Conservation (phyloP, 2,329 filamentous ascomycete genomes). For the Ophiostoma populinum region DNA sequence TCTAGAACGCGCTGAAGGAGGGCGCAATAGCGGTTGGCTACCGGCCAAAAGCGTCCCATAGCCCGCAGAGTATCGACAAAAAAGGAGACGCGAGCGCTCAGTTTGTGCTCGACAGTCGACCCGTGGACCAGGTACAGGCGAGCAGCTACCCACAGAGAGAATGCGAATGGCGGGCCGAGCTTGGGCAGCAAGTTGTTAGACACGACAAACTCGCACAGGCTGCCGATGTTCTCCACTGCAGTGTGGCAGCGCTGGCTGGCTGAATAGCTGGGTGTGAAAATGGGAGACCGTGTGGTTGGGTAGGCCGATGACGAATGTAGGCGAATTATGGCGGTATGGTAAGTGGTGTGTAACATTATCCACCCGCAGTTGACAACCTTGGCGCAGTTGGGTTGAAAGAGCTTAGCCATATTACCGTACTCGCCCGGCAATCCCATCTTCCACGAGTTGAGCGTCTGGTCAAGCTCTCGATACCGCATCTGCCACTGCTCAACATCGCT, state of each 20-base stretch:
- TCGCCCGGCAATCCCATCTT: conserved; percentile 69
- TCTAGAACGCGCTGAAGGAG: conserved; percentile 71
- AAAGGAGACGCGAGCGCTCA: conserved; percentile 62
- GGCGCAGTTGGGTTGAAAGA: conserved; percentile 52
- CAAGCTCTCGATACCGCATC: conserved; percentile 67
- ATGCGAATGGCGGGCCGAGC: conserved; percentile 79
- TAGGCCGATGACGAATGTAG: conserved; percentile 87
- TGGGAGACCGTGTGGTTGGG: conserved; percentile 70
- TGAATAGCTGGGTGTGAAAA: conserved; percentile 77
- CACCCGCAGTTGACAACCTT: conserved; percentile 64
- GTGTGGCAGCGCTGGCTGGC: conserved; percentile 69
- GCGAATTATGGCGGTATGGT: conserved; percentile 77
- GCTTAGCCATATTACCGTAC: conserved; percentile 66
- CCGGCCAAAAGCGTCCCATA: conserved; percentile 72
- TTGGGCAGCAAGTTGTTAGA: conserved; percentile 59
- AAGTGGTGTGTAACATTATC: conserved; percentile 84
- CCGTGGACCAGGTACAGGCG: conserved; percentile 77
- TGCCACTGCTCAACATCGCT: conserved; percentile 85
- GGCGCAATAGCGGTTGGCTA: conserved; percentile 64
- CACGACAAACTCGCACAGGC: conserved; percentile 62
- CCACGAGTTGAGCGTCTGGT: conserved; percentile 65
- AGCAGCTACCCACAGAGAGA: conserved; percentile 82
- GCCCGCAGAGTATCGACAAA: conserved; percentile 68
- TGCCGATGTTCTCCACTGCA: conserved; percentile 68
- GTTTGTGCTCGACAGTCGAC: conserved; percentile 70